Evolutionary conservation across 208 protist genomes (phyloP), one percentile per base, ranked within the genome.

Genomic region (Leishmania gerbilli): DNA sequence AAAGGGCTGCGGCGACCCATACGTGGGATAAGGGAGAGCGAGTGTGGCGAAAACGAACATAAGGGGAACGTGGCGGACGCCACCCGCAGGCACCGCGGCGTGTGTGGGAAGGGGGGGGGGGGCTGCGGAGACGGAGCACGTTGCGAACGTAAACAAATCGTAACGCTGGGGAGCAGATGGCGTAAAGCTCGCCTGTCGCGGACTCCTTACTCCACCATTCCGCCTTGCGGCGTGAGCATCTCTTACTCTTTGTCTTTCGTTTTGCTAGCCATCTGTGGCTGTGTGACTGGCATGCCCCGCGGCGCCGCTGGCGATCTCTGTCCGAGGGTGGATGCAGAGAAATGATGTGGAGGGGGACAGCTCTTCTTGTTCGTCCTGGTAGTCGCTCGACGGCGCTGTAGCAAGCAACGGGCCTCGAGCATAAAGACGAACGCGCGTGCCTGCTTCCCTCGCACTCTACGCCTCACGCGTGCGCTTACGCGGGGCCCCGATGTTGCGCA

Each of bases 401-500:
- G 21, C 19, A 34, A 47, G 40, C 37, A 40, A 55, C 24, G 58
- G 8, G 27, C 15, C 71, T 21, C 21, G 47, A 58, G 1, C 31
- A 67, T 31, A 53, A 58, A 51, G 58, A 53, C 55, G 55, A 24
- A 77, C 74, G 31, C 55, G 17, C 74, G 19, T 15, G 15, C 27
- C 27, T 15, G 37, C 21, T 6, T 13, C 27, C 13, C 24, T 74
- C 37, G 27, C 7, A 58, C 68, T 11, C 60, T 75, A 79, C 17
- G n/a, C 51, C 34, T 79, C 82, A 13, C 84, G 84, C 19, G 47
- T 45, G 42, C 80, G 80, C 51, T 85, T 88, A 27, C 49, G 21
- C 9, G n/a, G 31, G 2, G 58, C 40, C n/a, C 13, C 11, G 56
- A 6, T 31, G 53, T 5, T 6, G 37, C 19, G 40, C 15, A n/a